Evolutionary conservation across 2,329 filamentous ascomycete species (phyloP).

Genomic region (Fusarium sulawesiense): DNA sequence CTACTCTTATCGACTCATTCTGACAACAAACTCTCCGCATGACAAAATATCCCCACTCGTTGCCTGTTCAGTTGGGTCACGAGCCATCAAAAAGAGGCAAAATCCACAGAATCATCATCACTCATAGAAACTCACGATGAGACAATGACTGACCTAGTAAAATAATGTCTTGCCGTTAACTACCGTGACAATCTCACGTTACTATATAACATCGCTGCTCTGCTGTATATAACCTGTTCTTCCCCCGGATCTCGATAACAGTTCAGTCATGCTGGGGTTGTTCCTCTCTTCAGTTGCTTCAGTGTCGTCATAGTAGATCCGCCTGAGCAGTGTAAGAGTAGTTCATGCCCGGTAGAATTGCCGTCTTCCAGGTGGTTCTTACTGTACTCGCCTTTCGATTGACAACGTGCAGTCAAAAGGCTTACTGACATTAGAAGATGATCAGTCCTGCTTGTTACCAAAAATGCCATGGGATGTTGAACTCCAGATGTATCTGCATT

Average conservation of each 20-base stretch:
- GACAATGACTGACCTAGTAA: constrained; percentile 25
- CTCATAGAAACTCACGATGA: constrained; percentile 18
- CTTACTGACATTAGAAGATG: constrained; percentile 7
- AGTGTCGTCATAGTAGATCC: constrained; percentile 39
- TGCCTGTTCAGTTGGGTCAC: not conserved
- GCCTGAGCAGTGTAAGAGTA: constrained; percentile 20
- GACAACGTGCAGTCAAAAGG: constrained; percentile 23
- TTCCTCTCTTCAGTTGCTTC: constrained; percentile 16
- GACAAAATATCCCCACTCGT: not conserved
- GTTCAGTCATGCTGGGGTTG: constrained; percentile 28
- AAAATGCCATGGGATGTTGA: not conserved
- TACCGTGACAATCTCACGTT: constrained; percentile 43
- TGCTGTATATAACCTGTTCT: constrained; percentile 23
- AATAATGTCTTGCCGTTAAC: constrained; percentile 24
- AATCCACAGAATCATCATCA: constrained; percentile 8
- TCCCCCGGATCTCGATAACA: constrained; percentile 7
- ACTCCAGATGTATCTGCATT: not conserved
- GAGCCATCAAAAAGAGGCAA: not conserved
- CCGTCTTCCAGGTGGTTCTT: constrained; percentile 1
- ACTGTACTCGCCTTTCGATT: constrained; percentile 16
- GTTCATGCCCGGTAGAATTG: not conserved
- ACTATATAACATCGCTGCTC: not conserved
- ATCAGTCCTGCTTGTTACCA: constrained; percentile 11
- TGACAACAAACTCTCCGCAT: not conserved
- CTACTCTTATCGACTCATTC: not conserved